These are phyloP conservation scores for Mortierella sp. DNA, from an alignment of 371 early-diverging fungal genomes.

Conservation along the genomic window DNA sequence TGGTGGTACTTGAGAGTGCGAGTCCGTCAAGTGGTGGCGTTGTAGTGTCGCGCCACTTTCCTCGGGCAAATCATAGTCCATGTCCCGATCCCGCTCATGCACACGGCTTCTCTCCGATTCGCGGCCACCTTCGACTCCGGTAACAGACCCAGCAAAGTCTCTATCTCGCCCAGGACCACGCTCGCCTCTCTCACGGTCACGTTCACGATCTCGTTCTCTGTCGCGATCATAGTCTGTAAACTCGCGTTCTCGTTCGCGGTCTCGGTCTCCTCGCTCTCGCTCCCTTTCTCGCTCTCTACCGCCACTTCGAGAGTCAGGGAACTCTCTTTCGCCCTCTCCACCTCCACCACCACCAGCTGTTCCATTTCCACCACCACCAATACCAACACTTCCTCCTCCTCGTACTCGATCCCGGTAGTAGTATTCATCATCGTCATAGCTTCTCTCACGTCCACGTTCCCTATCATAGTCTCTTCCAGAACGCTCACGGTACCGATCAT, in stretches of 20 bases:
- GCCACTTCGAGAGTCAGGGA: background rate
- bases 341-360: too few relatives aligned
- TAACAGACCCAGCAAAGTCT: background rate
- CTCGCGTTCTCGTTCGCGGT: conserved; percentile 17
- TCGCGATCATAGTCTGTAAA: conserved; percentile 31
- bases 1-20: background rate
- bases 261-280: conserved; percentile 5
- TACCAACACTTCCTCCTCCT: background rate
- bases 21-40: background rate
- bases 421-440: conserved; percentile 34
- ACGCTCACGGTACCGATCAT: conserved; percentile 36
- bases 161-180: conserved; percentile 1
- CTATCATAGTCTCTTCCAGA: conserved; percentile 38
- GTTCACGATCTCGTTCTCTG: conserved; percentile 30
- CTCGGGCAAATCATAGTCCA: background rate
- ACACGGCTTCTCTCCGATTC: background rate
- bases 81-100: background rate
- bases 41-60: background rate
- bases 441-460: conserved; percentile 39
- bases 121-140: background rate
- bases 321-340: background rate
- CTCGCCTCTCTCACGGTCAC: conserved; percentile 27
- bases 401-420: conserved; percentile 32
- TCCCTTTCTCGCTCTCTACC: conserved; percentile 23
- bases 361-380: background rate